Conservation (phyloP, 441 rosid species). For the Mallotus repandus region DNA sequence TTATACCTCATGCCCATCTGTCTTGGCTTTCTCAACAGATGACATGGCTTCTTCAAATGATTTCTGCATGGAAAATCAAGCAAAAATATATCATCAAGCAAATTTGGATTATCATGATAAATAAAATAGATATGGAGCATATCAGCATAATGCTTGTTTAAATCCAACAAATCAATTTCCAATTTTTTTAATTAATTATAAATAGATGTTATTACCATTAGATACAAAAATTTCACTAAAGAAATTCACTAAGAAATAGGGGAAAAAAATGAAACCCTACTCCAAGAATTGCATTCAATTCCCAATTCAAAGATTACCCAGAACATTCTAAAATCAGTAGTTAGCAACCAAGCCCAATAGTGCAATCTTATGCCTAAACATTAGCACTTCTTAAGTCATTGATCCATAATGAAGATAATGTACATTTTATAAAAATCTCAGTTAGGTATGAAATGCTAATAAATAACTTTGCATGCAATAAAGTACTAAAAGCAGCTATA, state of each 20-base stretch:
- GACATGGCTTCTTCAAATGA: conserved; percentile 85
- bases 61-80: conserved; percentile 47
- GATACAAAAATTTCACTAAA: too few species aligned
- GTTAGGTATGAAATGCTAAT: background rate
- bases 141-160: background rate
- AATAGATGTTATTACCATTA: too few species aligned
- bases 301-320: background rate
- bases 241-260: background rate
- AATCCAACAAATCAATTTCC: background rate
- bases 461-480: background rate
- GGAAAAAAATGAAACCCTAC: background rate
- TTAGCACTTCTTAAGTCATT: background rate
- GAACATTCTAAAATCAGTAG: background rate
- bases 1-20: conserved; percentile 35
- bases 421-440: background rate
- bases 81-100: background rate
- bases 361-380: too few species aligned
- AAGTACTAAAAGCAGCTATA: background rate
- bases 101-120: too few species aligned
- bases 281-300: background rate
- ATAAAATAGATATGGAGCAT: background rate
- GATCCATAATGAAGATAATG: conserved; percentile 1
- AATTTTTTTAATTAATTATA: background rate
- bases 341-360: background rate
- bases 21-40: conserved; percentile 64